Conservation (phyloP, 2,329 filamentous ascomycete genomes). For the Cercospora canescens region DNA sequence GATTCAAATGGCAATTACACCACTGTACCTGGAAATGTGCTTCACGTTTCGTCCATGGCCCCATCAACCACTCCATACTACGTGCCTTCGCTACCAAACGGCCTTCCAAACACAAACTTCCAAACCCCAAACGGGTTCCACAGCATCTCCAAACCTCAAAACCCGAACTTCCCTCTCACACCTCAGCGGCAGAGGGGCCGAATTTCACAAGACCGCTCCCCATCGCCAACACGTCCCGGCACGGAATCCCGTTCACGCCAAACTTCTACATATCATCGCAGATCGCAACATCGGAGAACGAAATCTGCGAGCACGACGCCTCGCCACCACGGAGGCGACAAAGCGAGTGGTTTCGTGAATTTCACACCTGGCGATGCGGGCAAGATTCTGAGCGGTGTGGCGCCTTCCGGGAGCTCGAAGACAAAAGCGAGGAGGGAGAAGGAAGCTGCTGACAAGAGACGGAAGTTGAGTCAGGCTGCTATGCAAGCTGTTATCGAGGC, state of each 20-base stretch:
- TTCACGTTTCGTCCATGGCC: conserved; percentile 17
- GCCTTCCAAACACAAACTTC: conserved; percentile 19
- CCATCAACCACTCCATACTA: conserved; percentile 20
- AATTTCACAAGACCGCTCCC: conserved; percentile 12
- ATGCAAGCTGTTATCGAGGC: conserved; percentile 68
- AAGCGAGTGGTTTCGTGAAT: conserved; percentile 72
- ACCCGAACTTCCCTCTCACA: conserved; percentile 18
- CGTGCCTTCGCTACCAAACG: conserved; percentile 30
- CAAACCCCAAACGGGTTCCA: not conserved
- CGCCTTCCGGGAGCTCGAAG: conserved; percentile 86
- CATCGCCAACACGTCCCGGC: conserved; percentile 30
- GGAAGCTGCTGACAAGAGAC: conserved; percentile 76
- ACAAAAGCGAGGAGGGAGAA: conserved; percentile 91
- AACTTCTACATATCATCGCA: conserved; percentile 23
- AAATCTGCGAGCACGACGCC: conserved; percentile 32
- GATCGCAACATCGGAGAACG: conserved; percentile 28
- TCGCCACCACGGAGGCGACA: conserved; percentile 41
- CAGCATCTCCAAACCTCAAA: not conserved
- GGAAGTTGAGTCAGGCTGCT: conserved; percentile 67
- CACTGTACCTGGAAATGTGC: conserved; percentile 11
- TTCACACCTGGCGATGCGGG: conserved; percentile 79
- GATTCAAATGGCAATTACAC: conserved; percentile 30
- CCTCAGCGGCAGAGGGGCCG: conserved; percentile 22
- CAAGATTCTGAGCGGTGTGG: conserved; percentile 83
- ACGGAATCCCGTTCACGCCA: conserved; percentile 27